A percentile compares a stretch with the other conserved stretches of the same genome.
phyloP scores from a whole-genome alignment of 2,329 filamentous ascomycete species.

The Aschersonia sp. region DNA sequence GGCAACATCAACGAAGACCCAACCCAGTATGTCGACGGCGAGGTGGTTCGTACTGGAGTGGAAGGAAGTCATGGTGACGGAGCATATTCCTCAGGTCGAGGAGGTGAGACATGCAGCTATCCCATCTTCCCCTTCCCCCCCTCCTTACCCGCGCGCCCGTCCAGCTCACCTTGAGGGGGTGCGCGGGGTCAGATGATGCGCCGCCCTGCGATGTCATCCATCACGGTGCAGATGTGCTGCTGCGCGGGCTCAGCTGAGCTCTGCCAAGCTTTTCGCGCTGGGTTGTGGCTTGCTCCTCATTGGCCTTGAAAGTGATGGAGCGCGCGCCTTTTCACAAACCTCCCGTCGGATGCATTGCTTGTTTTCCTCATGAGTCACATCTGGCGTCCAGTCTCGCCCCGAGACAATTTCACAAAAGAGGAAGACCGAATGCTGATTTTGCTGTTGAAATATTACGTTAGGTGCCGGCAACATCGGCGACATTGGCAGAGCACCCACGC shows the following conservation, averaged over 20 bases:
- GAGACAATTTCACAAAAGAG: background rate
- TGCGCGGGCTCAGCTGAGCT: too few relatives aligned
- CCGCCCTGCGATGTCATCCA: too few relatives aligned
- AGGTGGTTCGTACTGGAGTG: conserved; percentile 40
- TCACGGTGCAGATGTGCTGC: too few relatives aligned
- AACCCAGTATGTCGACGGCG: conserved; percentile 46
- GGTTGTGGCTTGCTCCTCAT: too few relatives aligned
- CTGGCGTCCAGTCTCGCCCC: background rate
- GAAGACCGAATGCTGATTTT: background rate
- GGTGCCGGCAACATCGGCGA: conserved; percentile 46
- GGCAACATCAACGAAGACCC: conserved; percentile 46
- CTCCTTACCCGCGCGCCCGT: too few relatives aligned
- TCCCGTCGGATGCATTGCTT: too few relatives aligned
- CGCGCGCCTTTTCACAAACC: too few relatives aligned
- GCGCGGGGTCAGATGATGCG: too few relatives aligned
- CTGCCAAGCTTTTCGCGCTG: too few relatives aligned
- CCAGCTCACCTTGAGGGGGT: too few relatives aligned
- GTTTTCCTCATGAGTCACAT: too few relatives aligned
- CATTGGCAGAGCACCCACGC: conserved; percentile 19
- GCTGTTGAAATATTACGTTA: conserved; percentile 10
- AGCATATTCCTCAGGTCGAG: conserved; percentile 42
- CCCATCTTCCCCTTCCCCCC: background rate
- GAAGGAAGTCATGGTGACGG: conserved; percentile 43
- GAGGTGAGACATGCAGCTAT: conserved; percentile 26
- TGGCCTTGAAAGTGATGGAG: too few relatives aligned